Evolutionary conservation across 202 grass and related monocot species (phyloP).

Genomic region (Zizania palustris): DNA sequence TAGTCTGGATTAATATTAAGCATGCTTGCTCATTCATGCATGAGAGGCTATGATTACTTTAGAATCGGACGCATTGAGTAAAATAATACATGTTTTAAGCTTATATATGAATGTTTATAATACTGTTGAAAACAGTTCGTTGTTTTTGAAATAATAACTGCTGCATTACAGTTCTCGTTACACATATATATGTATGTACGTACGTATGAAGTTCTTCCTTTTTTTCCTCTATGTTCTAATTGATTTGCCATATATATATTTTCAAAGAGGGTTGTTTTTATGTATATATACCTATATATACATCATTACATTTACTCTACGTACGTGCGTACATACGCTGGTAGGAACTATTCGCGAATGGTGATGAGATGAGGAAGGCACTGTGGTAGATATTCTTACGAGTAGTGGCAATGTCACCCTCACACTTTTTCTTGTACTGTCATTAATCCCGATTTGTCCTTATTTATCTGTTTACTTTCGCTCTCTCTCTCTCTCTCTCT

Average conservation of each 20-base stretch:
- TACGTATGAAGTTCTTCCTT: neutral
- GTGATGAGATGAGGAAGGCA: slow-evolving; percentile 43
- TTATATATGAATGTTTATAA: neutral
- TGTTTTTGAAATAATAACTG: neutral
- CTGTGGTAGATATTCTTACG: slow-evolving; percentile 67
- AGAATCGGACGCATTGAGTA: slow-evolving; percentile 29
- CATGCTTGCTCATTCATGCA: slow-evolving; percentile 39
- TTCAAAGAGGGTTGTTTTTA: neutral
- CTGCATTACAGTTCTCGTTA: neutral
- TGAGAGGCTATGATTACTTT: slow-evolving; percentile 45
- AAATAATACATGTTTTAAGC: neutral
- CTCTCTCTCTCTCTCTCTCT: neutral
- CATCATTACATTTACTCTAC: neutral
- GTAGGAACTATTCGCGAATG: slow-evolving; percentile 42
- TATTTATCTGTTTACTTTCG: slow-evolving; percentile 58
- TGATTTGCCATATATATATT: neutral
- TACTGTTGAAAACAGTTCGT: neutral
- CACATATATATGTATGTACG: no score
- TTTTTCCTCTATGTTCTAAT: neutral
- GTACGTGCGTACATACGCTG: neutral
- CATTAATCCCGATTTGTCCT: slow-evolving; percentile 70
- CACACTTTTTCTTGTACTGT: slow-evolving; percentile 68
- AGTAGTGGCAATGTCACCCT: slow-evolving; percentile 71
- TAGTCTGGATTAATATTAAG: slow-evolving; percentile 40
- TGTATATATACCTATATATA: neutral